Conservation (phyloP, 2,329 filamentous ascomycete genomes). For the Hypoxylon sp. region DNA sequence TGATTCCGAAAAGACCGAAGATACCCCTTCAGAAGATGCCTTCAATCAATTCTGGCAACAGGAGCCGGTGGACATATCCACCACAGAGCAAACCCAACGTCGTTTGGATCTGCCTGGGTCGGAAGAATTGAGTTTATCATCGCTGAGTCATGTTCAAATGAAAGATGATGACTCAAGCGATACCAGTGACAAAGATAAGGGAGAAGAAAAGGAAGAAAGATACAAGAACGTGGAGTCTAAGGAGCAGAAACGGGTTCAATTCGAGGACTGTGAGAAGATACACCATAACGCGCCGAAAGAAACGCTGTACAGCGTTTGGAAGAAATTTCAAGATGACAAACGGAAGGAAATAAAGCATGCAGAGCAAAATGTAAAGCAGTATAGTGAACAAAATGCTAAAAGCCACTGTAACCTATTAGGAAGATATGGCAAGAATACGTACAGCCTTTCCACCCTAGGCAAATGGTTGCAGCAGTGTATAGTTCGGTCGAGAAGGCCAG, state of each 20-base stretch:
- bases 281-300: background rate
- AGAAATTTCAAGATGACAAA: background rate
- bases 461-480: constrained; percentile 1
- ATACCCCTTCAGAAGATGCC: background rate
- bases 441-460: background rate
- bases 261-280: background rate
- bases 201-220: background rate
- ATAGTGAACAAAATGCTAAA: background rate
- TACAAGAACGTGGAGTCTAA: background rate
- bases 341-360: background rate
- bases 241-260: background rate
- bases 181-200: background rate
- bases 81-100: background rate
- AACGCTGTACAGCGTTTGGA: background rate
- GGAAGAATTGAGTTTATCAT: background rate
- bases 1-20: background rate
- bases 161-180: background rate
- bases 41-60: background rate
- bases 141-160: too few species aligned
- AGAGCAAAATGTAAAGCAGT: background rate
- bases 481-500: constrained; percentile 2
- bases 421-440: background rate
- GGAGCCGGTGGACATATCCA: background rate
- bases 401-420: background rate
- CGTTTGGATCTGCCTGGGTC: background rate